Evolutionary conservation across 805 yeast species (phyloP).

Genomic region (Candida sphagnicola): DNA sequence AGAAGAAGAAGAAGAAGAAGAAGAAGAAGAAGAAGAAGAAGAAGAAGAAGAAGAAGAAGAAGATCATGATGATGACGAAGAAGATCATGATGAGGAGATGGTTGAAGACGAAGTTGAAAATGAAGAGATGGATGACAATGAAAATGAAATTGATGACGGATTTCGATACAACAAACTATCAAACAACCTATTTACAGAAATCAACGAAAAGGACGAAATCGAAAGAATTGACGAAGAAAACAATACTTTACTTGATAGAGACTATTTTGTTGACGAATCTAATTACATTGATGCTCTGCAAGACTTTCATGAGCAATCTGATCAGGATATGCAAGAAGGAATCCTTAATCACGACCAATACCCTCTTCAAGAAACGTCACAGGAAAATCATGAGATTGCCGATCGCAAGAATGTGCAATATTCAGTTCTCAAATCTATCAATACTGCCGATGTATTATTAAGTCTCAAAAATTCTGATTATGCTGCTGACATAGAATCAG

Average conservation of each 20-base stretch:
- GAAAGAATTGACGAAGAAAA: background rate
- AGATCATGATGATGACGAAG: background rate
- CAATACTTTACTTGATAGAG: background rate
- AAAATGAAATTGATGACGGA: conserved; percentile 6
- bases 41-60: conserved; percentile 6
- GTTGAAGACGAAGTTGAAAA: background rate
- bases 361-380: no score
- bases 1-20: conserved; percentile 8
- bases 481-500: conserved; percentile 3
- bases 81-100: background rate
- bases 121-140: conserved; percentile 5
- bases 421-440: background rate
- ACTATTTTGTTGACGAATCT: no score
- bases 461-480: conserved; percentile 2
- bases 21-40: conserved; percentile 6
- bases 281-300: no score
- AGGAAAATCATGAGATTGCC: no score
- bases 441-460: background rate
- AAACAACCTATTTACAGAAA: no score
- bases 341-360: no score
- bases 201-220: background rate
- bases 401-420: no score
- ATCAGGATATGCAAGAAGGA: no score
- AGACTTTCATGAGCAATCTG: no score
- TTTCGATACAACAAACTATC: no score